These are phyloP conservation scores for Ustilago nuda DNA, from an alignment of 1,284 basidiomycete genomes.

Conservation along the genomic window DNA sequence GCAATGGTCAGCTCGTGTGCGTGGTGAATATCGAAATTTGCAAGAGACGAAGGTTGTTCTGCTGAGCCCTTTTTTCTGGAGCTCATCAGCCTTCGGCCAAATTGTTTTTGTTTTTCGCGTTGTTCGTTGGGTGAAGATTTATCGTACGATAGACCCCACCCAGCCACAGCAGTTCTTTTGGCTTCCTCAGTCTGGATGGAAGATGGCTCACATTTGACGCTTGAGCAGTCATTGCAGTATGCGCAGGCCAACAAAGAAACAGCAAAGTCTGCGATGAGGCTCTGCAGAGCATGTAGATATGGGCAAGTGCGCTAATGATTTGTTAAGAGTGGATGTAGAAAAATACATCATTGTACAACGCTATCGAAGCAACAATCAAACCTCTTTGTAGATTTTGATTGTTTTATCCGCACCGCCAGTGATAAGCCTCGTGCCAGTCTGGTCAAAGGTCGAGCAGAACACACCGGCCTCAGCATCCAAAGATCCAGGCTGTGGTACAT, in stretches of 20 bases:
- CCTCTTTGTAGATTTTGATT: slow-evolving; percentile 59
- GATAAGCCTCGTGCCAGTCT: slow-evolving; percentile 89
- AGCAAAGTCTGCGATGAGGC: background rate
- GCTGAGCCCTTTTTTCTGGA: background rate
- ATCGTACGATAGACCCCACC: background rate
- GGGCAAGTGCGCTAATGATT: background rate
- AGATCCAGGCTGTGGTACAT: slow-evolving; percentile 94
- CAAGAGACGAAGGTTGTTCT: background rate
- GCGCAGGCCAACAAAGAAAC: too few relatives aligned
- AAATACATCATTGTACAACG: background rate
- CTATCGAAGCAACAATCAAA: slow-evolving; percentile 9
- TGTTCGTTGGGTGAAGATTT: background rate
- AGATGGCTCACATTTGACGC: too few relatives aligned
- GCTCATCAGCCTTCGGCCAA: slow-evolving; percentile 7
- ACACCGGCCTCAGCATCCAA: slow-evolving; percentile 92
- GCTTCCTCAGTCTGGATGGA: too few relatives aligned
- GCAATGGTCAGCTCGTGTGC: slow-evolving; percentile 5
- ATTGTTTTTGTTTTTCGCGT: background rate
- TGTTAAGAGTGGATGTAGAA: background rate
- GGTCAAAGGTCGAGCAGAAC: slow-evolving; percentile 94
- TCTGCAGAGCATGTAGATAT: background rate
- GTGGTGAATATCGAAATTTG: slow-evolving; percentile 16
- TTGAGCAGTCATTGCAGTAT: too few relatives aligned
- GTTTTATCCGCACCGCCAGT: slow-evolving; percentile 97
- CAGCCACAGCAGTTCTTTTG: background rate